A percentile compares a stretch with the other conserved stretches of the same genome.
These are phyloP conservation scores for Neltuma alba DNA, from an alignment of 306 rosid species.

Conservation along the genomic window DNA sequence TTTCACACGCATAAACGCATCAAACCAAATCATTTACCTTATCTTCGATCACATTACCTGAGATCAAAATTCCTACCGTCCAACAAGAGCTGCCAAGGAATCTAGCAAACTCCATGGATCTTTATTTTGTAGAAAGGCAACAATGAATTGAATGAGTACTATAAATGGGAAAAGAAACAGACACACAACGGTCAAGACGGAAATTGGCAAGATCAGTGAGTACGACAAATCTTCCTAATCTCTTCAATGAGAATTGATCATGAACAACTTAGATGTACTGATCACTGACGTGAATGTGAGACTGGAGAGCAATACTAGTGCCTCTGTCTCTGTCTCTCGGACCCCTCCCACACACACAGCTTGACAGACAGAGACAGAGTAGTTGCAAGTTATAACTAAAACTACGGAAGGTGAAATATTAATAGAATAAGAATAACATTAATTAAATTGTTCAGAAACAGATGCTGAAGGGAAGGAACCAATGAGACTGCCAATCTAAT, in stretches of 20 bases:
- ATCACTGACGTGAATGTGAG: neutral
- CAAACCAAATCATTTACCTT: neutral
- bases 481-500: neutral
- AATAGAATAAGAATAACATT: neutral
- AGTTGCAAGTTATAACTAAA: neutral
- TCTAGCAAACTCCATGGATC: constrained; percentile 50
- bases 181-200: neutral
- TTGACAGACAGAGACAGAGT: neutral
- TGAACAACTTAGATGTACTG: neutral
- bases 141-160: neutral
- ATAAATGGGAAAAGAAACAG: neutral
- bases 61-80: constrained; percentile 14
- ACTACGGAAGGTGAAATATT: neutral
- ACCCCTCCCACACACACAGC: neutral
- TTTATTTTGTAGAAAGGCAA: neutral
- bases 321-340: neutral
- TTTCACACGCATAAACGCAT: neutral
- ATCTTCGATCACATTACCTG: constrained; percentile 32
- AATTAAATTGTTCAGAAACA: neutral
- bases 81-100: constrained; percentile 13
- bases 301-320: neutral
- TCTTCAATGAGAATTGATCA: neutral
- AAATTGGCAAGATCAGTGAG: neutral
- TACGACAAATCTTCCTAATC: neutral
- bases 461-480: neutral